Evolutionary conservation across 1,284 basidiomycete genomes (phyloP).

Genomic region (Pseudozyma tsukubaensis): DNA sequence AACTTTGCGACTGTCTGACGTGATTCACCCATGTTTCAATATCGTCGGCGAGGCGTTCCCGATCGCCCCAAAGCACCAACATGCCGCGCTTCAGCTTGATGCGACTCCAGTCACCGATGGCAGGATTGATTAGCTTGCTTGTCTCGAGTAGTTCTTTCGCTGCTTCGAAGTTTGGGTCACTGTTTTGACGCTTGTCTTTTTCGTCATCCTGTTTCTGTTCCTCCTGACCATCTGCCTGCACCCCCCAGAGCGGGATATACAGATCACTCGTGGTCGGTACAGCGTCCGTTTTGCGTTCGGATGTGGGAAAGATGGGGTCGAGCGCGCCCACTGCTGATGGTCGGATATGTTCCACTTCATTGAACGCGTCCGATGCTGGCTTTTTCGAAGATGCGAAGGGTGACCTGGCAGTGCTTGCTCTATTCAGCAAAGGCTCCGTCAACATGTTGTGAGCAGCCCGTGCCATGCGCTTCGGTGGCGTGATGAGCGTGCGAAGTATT

Average conservation of each 20-base stretch:
- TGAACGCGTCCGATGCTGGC: conserved; percentile 25
- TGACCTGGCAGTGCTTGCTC: conserved; percentile 8
- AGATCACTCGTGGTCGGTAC: conserved; percentile 46
- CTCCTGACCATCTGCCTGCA: background rate
- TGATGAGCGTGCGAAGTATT: conserved; percentile 29
- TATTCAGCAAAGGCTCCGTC: conserved; percentile 54
- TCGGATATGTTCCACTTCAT: conserved; percentile 27
- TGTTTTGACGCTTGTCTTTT: conserved; percentile 3
- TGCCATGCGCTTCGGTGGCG: conserved; percentile 42
- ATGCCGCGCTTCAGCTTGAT: conserved; percentile 55
- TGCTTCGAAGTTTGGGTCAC: conserved; percentile 31
- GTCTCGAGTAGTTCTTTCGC: conserved; percentile 45
- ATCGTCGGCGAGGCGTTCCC: conserved; percentile 62
- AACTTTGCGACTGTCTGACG: conserved; percentile 27
- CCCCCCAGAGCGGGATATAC: conserved; percentile 42
- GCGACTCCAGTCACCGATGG: conserved; percentile 61
- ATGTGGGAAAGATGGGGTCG: conserved; percentile 51
- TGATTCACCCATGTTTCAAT: conserved; percentile 61
- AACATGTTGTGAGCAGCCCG: conserved; percentile 49
- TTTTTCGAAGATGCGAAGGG: conserved; percentile 1
- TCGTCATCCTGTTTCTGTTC: background rate
- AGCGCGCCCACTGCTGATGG: conserved; percentile 35
- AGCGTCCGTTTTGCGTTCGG: conserved; percentile 51
- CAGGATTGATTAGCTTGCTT: conserved; percentile 57
- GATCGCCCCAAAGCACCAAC: conserved; percentile 62